Evolutionary conservation across 148 eudicot genomes (phyloP), one percentile per base, ranked within the genome.

Genomic region (Amaranthus hypochondriacus): DNA sequence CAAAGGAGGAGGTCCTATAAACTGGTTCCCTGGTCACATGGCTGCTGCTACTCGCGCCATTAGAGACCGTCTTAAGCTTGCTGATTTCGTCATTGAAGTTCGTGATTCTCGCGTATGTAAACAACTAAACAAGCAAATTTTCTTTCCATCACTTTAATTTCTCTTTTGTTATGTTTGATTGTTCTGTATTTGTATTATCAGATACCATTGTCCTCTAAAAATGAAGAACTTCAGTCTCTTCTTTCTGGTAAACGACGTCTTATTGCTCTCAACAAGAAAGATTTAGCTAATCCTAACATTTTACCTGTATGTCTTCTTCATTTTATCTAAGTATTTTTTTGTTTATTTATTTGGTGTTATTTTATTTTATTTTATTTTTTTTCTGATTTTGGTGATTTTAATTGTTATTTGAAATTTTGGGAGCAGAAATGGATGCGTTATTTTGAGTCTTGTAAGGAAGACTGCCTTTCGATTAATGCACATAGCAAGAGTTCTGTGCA

Each of bases 21-120:
- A 95, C 67, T 95, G 99, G 99, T 95, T 88, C 69, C 97, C 99
- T 0, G 97, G 99, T 43, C 99, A 92, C 89, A 90, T 95, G 99
- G 99, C 99, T 21, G 87, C 97, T n/a, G 97, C 97, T 71, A 88
- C 90, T 43, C 92, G 96, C 54, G 99, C 97, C 83, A 92, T 95
- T 51, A 87, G 96, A 13, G 73, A 87, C 78, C 97, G 99, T 49
- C 97, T 95, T 83, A 92, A 92, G 80, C 80, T 90, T 78, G 88
- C 97, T 66, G 93, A 92, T 77, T 78, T 95, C 74, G 99, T 95
- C 77, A 86, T 95, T 67, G 99, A 95, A 87, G 93, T 95, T 69
- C 97, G 97, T 70, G 96, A 95, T 53, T 83, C 96, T 74, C 93
- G 99, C 3, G 98, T 94, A 51, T 6, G 81, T 66, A 28, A 28